A percentile compares a stretch with the other conserved stretches of the same genome.
Evolutionary conservation across 148 eudicot species (phyloP).

Genomic region (Amaranthus hypochondriacus): DNA sequence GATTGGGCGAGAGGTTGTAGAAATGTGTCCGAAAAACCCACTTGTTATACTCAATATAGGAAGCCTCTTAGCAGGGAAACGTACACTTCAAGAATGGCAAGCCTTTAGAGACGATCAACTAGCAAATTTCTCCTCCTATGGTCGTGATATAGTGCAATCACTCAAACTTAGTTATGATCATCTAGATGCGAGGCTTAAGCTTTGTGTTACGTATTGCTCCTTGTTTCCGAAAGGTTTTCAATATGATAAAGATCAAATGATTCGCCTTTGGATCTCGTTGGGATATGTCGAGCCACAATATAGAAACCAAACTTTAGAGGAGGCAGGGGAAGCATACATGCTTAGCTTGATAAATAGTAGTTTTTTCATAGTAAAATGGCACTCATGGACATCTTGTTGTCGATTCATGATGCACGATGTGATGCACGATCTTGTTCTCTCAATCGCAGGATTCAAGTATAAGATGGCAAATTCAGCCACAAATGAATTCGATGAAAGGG

Average conservation of each 20-base stretch:
- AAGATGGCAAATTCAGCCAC: conserved; percentile 7
- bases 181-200: conserved; percentile 1
- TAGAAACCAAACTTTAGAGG: conserved; percentile 9
- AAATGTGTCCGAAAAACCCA: conserved; percentile 7
- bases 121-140: conserved; percentile 2
- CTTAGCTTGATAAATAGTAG: background rate
- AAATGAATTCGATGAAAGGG: conserved; percentile 6
- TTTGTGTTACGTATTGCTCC: conserved; percentile 16
- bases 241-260: background rate
- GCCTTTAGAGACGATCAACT: conserved; percentile 7
- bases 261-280: conserved; percentile 17
- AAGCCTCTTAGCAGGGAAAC: background rate
- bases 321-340: conserved; percentile 4
- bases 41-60: background rate
- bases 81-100: background rate
- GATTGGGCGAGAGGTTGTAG: background rate
- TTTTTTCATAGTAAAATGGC: background rate
- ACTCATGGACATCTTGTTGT: background rate
- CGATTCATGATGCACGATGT: background rate
- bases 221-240: background rate
- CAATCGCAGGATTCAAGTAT: conserved; percentile 10
- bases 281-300: background rate
- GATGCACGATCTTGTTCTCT: conserved; percentile 2
- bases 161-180: background rate
- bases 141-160: background rate